Percentiles rank a stretch among this genome's conserved stretches.
These are phyloP conservation scores for Kodamaea leandrae DNA, from an alignment of 805 yeast genomes.

Conservation along the genomic window DNA sequence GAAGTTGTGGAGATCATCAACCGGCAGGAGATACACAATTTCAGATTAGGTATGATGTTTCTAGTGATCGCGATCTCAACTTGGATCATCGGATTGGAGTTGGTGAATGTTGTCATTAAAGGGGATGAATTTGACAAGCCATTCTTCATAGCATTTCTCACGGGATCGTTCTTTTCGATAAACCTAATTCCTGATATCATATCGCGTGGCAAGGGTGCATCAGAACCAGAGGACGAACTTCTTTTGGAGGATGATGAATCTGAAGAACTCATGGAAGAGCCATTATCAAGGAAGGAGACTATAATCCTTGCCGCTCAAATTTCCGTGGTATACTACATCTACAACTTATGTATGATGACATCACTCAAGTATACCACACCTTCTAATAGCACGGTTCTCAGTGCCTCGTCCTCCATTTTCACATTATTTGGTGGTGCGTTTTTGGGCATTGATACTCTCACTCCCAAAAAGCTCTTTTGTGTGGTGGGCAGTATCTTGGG, in stretches of 20 bases:
- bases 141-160: constrained; percentile 42
- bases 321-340: constrained; percentile 40
- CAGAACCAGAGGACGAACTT: background rate
- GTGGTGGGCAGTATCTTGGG: constrained; percentile 46
- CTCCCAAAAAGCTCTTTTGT: constrained; percentile 41
- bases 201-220: background rate
- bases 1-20: constrained; percentile 36
- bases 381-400: constrained; percentile 49
- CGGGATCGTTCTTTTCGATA: constrained; percentile 48
- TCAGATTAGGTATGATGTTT: constrained; percentile 43
- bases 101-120: constrained; percentile 49
- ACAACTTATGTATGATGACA: constrained; percentile 40
- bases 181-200: constrained; percentile 42
- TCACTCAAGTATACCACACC: constrained; percentile 51
- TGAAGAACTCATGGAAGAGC: constrained; percentile 4
- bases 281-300: constrained; percentile 30
- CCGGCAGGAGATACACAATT: constrained; percentile 41
- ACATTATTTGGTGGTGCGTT: constrained; percentile 45
- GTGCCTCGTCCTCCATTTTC: constrained; percentile 51
- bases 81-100: constrained; percentile 50
- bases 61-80: constrained; percentile 41
- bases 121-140: constrained; percentile 50
- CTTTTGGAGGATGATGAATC: background rate
- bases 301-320: constrained; percentile 36
- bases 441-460: constrained; percentile 41